Percentiles rank a stretch among this genome's conserved stretches.
Evolutionary conservation across 768 basidiomycete genomes (phyloP).

Genomic region (Clitopilus hobsonii): DNA sequence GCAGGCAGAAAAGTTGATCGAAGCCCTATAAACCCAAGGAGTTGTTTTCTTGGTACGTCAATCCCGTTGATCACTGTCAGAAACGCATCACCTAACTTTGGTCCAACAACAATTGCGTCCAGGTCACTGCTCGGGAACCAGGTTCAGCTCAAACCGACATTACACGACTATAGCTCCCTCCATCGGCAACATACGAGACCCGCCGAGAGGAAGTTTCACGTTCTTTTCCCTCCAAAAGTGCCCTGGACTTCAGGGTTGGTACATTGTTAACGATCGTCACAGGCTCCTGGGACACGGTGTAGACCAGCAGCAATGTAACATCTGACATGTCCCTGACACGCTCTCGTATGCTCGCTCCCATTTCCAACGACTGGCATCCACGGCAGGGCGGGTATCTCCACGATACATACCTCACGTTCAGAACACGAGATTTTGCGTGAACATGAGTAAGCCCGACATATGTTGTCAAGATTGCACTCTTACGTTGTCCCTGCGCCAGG

Average conservation of each 20-base stretch:
- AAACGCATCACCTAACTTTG: background rate
- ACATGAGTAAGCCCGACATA: background rate
- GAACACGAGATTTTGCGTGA: background rate
- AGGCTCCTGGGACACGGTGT: background rate
- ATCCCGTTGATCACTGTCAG: background rate
- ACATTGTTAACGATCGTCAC: background rate
- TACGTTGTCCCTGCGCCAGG: background rate
- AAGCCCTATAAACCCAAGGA: background rate
- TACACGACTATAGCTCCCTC: background rate
- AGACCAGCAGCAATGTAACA: background rate
- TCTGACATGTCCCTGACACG: background rate
- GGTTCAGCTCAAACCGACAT: background rate
- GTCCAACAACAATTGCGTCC: background rate
- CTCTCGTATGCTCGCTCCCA: background rate
- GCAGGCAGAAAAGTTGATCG: background rate
- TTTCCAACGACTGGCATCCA: background rate
- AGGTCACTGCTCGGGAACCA: background rate
- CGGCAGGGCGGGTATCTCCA: background rate
- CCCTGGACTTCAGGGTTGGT: background rate
- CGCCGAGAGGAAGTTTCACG: background rate
- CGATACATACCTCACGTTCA: background rate
- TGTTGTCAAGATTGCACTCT: background rate
- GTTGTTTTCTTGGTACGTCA: background rate
- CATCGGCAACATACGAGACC: background rate
- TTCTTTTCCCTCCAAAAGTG: background rate